Evolutionary conservation across 1,139 yeast genomes (phyloP).

Genomic region (Pichia sp.): DNA sequence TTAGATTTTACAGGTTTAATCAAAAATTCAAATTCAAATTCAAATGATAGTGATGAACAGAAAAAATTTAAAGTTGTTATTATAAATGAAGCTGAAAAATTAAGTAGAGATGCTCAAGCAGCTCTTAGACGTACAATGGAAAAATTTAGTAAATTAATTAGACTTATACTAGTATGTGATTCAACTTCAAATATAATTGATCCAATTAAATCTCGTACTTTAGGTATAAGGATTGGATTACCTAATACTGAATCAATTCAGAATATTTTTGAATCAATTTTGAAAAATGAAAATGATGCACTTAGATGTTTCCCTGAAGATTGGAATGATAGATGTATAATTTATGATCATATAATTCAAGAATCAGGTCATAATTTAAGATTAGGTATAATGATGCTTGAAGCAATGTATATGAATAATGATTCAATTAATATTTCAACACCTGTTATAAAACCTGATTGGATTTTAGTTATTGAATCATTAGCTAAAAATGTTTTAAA

Average conservation of each 20-base stretch:
- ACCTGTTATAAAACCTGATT: constrained; percentile 60
- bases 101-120: constrained; percentile 95
- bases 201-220: constrained; percentile 90
- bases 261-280: constrained; percentile 46
- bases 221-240: constrained; percentile 78
- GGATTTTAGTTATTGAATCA: constrained; percentile 72
- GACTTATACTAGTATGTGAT: constrained; percentile 79
- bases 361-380: constrained; percentile 68
- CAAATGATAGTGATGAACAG: constrained; percentile 27
- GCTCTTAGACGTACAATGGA: constrained; percentile 98
- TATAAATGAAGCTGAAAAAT: constrained; percentile 88
- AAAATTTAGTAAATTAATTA: constrained; percentile 80
- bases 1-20: constrained; percentile 56
- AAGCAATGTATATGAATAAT: constrained; percentile 74
- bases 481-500: constrained; percentile 54
- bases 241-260: constrained; percentile 58
- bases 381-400: constrained; percentile 69
- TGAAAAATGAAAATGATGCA: constrained; percentile 48
- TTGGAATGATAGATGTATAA: constrained; percentile 33
- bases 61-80: constrained; percentile 87
- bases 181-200: constrained; percentile 87
- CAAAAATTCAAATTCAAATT: constrained; percentile 8
- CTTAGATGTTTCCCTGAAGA: constrained; percentile 36
- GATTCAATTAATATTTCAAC: constrained; percentile 40
- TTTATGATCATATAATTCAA: constrained; percentile 47